A percentile compares a stretch with the other conserved stretches of the same genome.
Conservation (phyloP, 805 yeast genomes). For the Saturnispora saitoi region DNA sequence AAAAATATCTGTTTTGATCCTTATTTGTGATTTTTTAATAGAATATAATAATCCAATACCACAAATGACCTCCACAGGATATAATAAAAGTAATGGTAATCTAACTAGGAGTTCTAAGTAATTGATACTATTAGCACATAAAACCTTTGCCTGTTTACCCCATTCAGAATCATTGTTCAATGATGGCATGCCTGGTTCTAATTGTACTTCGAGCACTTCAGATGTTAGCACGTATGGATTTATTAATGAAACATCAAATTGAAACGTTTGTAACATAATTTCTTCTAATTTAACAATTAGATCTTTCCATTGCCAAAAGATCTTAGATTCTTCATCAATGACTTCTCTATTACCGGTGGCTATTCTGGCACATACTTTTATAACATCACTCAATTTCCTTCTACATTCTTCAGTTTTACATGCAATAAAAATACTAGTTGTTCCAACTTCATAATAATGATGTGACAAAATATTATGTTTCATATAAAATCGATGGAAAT, state of each 20-base stretch:
- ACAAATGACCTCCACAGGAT: slow-evolving; percentile 18
- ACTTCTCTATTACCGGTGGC: slow-evolving; percentile 34
- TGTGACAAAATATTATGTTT: slow-evolving; percentile 32
- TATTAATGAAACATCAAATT: slow-evolving; percentile 39
- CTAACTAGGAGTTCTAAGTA: slow-evolving; percentile 24
- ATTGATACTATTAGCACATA: slow-evolving; percentile 21
- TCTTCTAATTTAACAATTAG: slow-evolving; percentile 38
- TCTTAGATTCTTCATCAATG: slow-evolving; percentile 38
- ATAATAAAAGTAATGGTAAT: slow-evolving; percentile 24
- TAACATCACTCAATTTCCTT: slow-evolving; percentile 40
- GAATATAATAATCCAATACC: slow-evolving; percentile 20
- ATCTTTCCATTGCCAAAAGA: slow-evolving; percentile 45
- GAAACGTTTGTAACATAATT: slow-evolving; percentile 34
- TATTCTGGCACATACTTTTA: slow-evolving; percentile 38
- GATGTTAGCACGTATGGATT: slow-evolving; percentile 31
- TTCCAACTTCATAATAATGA: slow-evolving; percentile 45
- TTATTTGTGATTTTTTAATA: slow-evolving; percentile 17
- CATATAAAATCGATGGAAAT: slow-evolving; percentile 46
- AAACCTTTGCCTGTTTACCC: slow-evolving; percentile 11
- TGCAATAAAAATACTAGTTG: slow-evolving; percentile 43
- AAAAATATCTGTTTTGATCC: slow-evolving; percentile 15
- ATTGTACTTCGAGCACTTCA: slow-evolving; percentile 19
- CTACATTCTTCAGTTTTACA: slow-evolving; percentile 46
- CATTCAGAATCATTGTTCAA: slow-evolving; percentile 13
- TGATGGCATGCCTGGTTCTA: neutral